A percentile compares a stretch with the other conserved stretches of the same genome.
Conservation (phyloP, 2,329 filamentous ascomycete species). For the Chrysoporthe puriensis region DNA sequence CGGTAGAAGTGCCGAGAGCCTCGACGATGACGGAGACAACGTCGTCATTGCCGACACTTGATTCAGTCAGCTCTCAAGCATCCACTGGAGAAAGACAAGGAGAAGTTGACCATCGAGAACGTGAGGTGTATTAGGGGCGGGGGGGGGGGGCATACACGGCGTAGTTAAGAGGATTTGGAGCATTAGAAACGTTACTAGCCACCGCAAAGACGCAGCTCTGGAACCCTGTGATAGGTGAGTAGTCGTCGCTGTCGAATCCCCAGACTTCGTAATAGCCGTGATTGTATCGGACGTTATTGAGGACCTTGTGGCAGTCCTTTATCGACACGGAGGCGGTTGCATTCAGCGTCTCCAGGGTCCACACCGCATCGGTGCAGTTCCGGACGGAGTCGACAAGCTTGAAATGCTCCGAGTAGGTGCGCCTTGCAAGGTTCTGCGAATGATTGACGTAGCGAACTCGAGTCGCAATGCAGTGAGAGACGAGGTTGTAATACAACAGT, state of each 20-base stretch:
- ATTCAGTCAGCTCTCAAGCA: neutral
- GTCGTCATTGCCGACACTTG: constrained; percentile 21
- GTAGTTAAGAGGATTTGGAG: neutral
- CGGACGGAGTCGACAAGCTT: constrained; percentile 13
- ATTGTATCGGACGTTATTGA: constrained; percentile 16
- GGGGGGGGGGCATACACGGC: constrained; percentile 14
- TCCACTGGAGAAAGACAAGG: neutral
- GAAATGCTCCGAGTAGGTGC: constrained; percentile 20
- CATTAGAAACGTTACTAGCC: neutral
- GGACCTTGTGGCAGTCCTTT: constrained; percentile 13
- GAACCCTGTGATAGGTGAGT: constrained; percentile 17
- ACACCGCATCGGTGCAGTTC: constrained; percentile 15
- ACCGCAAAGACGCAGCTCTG: constrained; percentile 23
- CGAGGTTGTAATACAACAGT: neutral
- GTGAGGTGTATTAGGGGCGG: too few relatives aligned
- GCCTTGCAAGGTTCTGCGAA: neutral
- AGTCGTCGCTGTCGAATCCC: constrained; percentile 14
- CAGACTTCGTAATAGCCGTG: constrained; percentile 26
- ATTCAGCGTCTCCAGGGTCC: neutral
- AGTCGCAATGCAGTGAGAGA: neutral
- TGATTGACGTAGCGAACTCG: neutral
- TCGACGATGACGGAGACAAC: constrained; percentile 13
- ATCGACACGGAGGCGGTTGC: neutral
- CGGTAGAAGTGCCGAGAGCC: constrained; percentile 4
- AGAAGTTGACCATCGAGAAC: neutral